Evolutionary conservation across 257 asterid genomes (phyloP), one percentile per base, ranked within the genome.

Genomic region (Mentha longifolia): DNA sequence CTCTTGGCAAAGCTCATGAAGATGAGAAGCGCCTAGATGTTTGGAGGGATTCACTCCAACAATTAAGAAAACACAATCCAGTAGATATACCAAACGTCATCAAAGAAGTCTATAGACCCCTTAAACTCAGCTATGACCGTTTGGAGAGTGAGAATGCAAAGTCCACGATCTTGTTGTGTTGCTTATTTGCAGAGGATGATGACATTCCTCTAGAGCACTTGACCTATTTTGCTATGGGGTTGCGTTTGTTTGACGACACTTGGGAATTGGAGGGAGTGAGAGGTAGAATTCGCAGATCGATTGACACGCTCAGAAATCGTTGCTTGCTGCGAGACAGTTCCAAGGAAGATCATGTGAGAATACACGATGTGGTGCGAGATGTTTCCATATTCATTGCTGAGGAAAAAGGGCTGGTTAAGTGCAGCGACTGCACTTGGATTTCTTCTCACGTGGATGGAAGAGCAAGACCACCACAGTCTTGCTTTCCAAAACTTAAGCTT

Each of bases 291-390:
- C 15, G 14, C 2, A 4, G 59, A 28, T 30, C 39, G 33, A 19
- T 37, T 16, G 52, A 12, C 9, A 49, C 1, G 47, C 74, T 59
- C 43, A 67, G 33, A 47, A 49, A 39, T 39, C 66, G 71, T 16
- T 49, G 14, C 41, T 50, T 74, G 68, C 45, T 75, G 2, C 15
- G 68, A 3, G 70, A 60, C 3, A 59, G 70, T 14, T 0, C 4
- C 0, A 2, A 58, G 13, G 47, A 33, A 46, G 0, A 35, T 5
- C 20, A 57, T 59, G 63, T 75, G 3, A 68, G 30, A 51, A 68
- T 68, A 65, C 79, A 68, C 19, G 79, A 76, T 25, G 39, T 70
- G 8, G 65, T 62, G n/a, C n/a, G n/a, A n/a, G n/a, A n/a, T n/a
- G n/a, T n/a, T n/a, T n/a, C n/a, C n/a, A n/a, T n/a, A n/a, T n/a